Conservation (phyloP, 345 rosid genomes). For the Pistacia integerrima region DNA sequence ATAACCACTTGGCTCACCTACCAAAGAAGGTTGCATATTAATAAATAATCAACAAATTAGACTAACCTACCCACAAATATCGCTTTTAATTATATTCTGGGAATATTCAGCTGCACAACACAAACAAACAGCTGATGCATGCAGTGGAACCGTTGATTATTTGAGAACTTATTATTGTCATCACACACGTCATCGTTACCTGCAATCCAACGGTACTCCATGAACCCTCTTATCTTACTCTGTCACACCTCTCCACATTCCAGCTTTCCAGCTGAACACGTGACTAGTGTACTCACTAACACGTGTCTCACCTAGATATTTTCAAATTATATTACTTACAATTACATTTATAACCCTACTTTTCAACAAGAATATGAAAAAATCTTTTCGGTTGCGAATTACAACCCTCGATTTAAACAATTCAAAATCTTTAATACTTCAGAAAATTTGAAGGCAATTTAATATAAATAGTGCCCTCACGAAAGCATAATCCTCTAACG, state of each 20-base stretch:
- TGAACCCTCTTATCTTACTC: background rate
- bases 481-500: too few relatives aligned
- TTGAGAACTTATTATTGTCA: background rate
- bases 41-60: slow-evolving; percentile 2
- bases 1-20: background rate
- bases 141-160: background rate
- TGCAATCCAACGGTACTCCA: too few relatives aligned
- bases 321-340: background rate
- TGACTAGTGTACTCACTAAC: background rate
- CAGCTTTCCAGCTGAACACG: slow-evolving; percentile 4
- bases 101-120: background rate
- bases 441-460: too few relatives aligned
- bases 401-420: too few relatives aligned
- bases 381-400: too few relatives aligned
- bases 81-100: background rate
- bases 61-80: background rate
- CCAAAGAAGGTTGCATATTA: background rate
- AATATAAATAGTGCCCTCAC: too few relatives aligned
- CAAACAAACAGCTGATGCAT: background rate
- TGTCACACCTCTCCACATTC: background rate
- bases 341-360: background rate
- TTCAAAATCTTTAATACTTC: too few relatives aligned
- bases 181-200: background rate
- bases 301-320: background rate
- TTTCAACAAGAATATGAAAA: too few relatives aligned